Evolutionary conservation across 2,329 filamentous ascomycete species (phyloP), one percentile per base, ranked within the genome.

Genomic region (Dactylella cylindrospora): DNA sequence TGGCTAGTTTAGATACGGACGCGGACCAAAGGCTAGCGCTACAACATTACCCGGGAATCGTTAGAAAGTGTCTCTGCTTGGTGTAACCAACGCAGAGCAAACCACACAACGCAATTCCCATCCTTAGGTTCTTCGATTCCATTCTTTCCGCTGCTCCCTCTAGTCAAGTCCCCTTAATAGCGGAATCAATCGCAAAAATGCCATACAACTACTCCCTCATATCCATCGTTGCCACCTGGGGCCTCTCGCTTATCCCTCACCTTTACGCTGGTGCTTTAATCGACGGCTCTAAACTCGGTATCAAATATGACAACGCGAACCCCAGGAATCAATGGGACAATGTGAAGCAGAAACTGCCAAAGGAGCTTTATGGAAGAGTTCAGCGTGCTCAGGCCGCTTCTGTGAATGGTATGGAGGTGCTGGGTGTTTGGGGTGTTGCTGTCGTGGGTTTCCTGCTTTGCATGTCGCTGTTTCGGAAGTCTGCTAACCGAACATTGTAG

Each of bases 131-230:
- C n/a, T n/a, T n/a, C n/a, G n/a, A n/a, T n/a, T n/a, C n/a, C n/a
- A n/a, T n/a, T n/a, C n/a, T n/a, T n/a, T n/a, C n/a, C n/a, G n/a
- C n/a, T n/a, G n/a, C n/a, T n/a, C n/a, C n/a, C n/a, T n/a, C n/a
- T n/a, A n/a, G n/a, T n/a, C n/a, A n/a, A n/a, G n/a, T n/a, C n/a
- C n/a, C n/a, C n/a, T n/a, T n/a, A n/a, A n/a, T n/a, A n/a, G n/a
- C n/a, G n/a, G n/a, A n/a, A n/a, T n/a, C n/a, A n/a, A n/a, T n/a
- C n/a, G n/a, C n/a, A 13, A 44, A 36, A n/a, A 52, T 52, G 47
- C 10, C 38, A 33, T 52, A 52, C 38, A 52, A 52, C 38, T 52
- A 44, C 17, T 52, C 47, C 13, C 13, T 52, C 10, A 20, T 43
- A 10, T 52, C 47, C 2, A 43, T 52, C 17, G 20, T 41, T n/a